Evolutionary conservation across 2,329 filamentous ascomycete species (phyloP).

Genomic region (Trichoderma cornu-damae): DNA sequence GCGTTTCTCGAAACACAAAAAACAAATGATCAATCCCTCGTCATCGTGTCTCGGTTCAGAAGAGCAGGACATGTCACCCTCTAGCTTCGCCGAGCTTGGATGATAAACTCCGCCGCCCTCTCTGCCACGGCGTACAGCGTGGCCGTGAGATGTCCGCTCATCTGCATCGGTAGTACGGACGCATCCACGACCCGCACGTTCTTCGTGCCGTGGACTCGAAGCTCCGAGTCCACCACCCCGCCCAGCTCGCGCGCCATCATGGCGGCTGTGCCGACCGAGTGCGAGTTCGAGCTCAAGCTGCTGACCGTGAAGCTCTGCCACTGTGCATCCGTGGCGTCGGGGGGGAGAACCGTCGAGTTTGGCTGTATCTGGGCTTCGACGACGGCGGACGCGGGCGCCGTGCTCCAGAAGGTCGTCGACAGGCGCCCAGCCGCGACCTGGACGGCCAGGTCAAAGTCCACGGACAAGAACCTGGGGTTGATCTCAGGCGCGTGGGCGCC

Average conservation of each 20-base stretch:
- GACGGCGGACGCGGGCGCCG: constrained; percentile 22
- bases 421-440: constrained; percentile 30
- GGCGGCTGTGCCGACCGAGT: constrained; percentile 45
- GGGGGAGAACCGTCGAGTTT: not conserved
- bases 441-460: constrained; percentile 52
- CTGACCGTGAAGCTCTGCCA: constrained; percentile 19
- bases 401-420: constrained; percentile 31
- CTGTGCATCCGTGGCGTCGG: constrained; percentile 18
- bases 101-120: constrained; percentile 37
- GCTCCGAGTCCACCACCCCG: constrained; percentile 41
- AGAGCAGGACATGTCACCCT: not conserved
- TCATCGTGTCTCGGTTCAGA: too few species aligned
- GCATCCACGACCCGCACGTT: constrained; percentile 44
- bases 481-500: constrained; percentile 38
- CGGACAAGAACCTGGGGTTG: constrained; percentile 27
- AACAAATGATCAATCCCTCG: too few species aligned
- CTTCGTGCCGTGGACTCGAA: constrained; percentile 41
- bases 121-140: constrained; percentile 34
- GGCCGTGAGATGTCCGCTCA: constrained; percentile 33
- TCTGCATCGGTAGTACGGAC: constrained; percentile 42
- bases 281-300: constrained; percentile 33
- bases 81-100: constrained; percentile 13
- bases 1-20: too few species aligned
- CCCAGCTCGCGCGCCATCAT: constrained; percentile 43
- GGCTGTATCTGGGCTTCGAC: not conserved